Base-by-base conservation (phyloP, 2,329 filamentous ascomycete species). In the Coniochaeta pulveracea region DNA sequence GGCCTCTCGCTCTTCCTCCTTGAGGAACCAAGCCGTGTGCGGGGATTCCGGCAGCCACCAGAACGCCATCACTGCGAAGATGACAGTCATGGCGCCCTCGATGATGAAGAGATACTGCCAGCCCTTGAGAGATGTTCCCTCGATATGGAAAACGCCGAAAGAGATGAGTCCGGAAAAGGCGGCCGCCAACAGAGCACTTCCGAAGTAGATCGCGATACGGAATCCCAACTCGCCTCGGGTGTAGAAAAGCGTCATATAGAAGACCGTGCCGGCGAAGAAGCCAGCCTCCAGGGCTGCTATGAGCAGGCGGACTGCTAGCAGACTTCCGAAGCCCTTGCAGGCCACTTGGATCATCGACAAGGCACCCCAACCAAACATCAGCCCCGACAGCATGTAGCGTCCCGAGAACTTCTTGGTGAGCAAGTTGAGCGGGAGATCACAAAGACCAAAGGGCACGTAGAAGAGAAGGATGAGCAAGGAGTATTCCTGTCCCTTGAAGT, bases 141-240 rank as follows among this genome's bases (percentile, higher is more conserved):
- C 61, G 10, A 69, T 67, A 19, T 70, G 69, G 7, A 74, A 74
- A 47, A 83, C 78, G 4, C 66, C 72, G 37, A 75, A 80, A 2
- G 75, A 75, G 6, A 80, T 57, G 3, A 73, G 76, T 2, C 77
- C 50, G 0, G 77, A 74, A 44, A 82, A 81, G 1, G 70, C 73
- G 38, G 75, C 80, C 9, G 78, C 77, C 19, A 83, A 58, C 2
- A 78, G 76, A 0, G 76, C 75, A 9, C 53, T 79, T 0, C 76
- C 78, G 35, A 88, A 67, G 51, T 84, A 82, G 5, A 86, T 57
- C 7, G 80, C 81, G 11, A 73, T 79, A 16, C 82, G 65, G 37
- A 82, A 67, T 2, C 80, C 83, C 7, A 88, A 60, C 46, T 88
- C 83, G 14, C 54, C 44, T 5, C 64, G 47, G 6, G 56, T 50